Evolutionary conservation across 2,329 filamentous ascomycete species (phyloP), one percentile per base, ranked within the genome.

Genomic region (Amphichorda felina): DNA sequence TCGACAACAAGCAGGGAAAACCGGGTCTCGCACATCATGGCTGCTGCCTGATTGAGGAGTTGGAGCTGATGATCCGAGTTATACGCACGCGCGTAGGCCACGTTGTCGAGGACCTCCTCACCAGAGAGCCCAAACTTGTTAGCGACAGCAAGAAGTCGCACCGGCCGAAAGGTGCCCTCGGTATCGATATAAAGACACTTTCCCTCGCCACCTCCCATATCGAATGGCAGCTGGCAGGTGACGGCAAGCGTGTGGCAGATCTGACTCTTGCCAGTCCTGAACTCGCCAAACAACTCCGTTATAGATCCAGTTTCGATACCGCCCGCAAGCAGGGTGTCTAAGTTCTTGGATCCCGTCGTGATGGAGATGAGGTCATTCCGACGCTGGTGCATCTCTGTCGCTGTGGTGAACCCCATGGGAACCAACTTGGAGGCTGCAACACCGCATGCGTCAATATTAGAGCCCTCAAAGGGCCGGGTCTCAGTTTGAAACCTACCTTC

Each of bases 151-250:
- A 98, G 70, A 13, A 94, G 67, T 36, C 91, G 81, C 3, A 96
- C 87, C 0, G 91, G 93, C 44, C 88, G 77, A 55, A 98, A 98
- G 2, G 91, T 98, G 41, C 91, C 93, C 57, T 98, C 91, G 0
- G 91, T 98, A 50, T 98, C 91, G 45, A 98, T 98, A 52, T 98
- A 98, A 34, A 98, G 70, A 51, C 93, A 98, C 56, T 98, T 98
- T 32, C 91, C 91, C 61, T 98, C 91, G 21, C 93, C 91, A 38
- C 91, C 91, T 36, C 91, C 93, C 89, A 96, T 96, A 53, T 98
- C 91, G 54, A 98, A 96, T 1, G 91, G 91, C 30, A 98, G 60
- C 58, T 98, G 91, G 54, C 93, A 98, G 32, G 91, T 98, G 21
- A 98, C 91, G 1, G 93, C 91, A n/a, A 98, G 70, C 0, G 91